phyloP scores from a whole-genome alignment of 2,329 filamentous ascomycete genomes.

The Aspergillus sp. region DNA sequence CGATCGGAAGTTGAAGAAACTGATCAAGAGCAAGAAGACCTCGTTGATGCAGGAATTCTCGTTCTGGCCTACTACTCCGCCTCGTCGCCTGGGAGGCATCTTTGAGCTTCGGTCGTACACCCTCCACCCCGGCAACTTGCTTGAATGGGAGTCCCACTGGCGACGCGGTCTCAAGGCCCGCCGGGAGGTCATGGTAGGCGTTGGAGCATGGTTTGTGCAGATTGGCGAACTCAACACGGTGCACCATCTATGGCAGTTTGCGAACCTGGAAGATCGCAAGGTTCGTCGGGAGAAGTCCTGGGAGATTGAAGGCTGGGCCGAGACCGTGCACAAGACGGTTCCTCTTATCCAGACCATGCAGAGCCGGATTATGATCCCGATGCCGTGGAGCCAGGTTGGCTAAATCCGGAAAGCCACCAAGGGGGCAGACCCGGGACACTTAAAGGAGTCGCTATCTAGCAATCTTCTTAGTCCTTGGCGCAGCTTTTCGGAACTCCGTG shows the following conservation, averaged over 20 bases:
- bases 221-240: slow-evolving; percentile 96
- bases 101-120: slow-evolving; percentile 97
- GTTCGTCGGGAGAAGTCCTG: slow-evolving; percentile 87
- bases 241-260: slow-evolving; percentile 97
- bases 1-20: slow-evolving; percentile 71
- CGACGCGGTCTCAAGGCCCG: slow-evolving; percentile 81
- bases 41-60: slow-evolving; percentile 99
- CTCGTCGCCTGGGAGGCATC: slow-evolving; percentile 78
- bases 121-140: slow-evolving; percentile 84
- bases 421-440: neutral
- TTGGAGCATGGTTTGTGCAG: slow-evolving; percentile 97
- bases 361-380: slow-evolving; percentile 82
- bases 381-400: slow-evolving; percentile 92
- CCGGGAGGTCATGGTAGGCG: slow-evolving; percentile 95
- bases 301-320: slow-evolving; percentile 89
- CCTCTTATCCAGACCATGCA: slow-evolving; percentile 96
- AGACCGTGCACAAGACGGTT: slow-evolving; percentile 97
- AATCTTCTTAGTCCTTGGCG: neutral
- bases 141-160: slow-evolving; percentile 99
- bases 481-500: neutral
- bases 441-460: neutral
- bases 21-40: slow-evolving; percentile 75
- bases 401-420: slow-evolving; percentile 33
- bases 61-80: slow-evolving; percentile 94
- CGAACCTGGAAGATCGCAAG: slow-evolving; percentile 89